Evolutionary conservation across 2,329 filamentous ascomycete species (phyloP).

Genomic region (Phaeoacremonium minimum): DNA sequence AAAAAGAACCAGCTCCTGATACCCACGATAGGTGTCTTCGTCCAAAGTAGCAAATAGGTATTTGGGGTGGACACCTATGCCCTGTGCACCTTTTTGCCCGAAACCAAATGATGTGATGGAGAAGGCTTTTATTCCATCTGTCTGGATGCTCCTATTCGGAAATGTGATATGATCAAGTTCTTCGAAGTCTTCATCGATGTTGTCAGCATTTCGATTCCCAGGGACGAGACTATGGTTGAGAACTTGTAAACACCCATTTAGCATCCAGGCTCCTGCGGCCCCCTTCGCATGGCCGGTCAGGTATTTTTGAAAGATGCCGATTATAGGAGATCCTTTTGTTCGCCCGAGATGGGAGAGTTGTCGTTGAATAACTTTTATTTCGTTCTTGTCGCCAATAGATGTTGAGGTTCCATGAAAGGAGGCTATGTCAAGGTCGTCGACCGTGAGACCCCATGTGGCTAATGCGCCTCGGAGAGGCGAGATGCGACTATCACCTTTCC

Average conservation of each 20-base stretch:
- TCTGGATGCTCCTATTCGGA: constrained; percentile 91
- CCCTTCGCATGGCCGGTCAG: constrained; percentile 98
- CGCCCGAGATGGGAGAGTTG: constrained; percentile 93
- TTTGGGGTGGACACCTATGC: constrained; percentile 92
- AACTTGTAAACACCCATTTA: constrained; percentile 96
- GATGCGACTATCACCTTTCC: constrained; percentile 91
- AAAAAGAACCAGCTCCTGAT: constrained; percentile 83
- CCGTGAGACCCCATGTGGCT: constrained; percentile 95
- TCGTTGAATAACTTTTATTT: constrained; percentile 94
- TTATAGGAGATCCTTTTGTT: constrained; percentile 90
- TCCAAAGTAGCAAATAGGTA: constrained; percentile 96
- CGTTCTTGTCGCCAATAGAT: constrained; percentile 99
- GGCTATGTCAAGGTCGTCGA: constrained; percentile 90
- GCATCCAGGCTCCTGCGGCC: constrained; percentile 98
- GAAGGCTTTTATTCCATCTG: constrained; percentile 97
- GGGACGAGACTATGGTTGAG: constrained; percentile 92
- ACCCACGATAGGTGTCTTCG: constrained; percentile 73
- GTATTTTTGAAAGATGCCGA: constrained; percentile 99
- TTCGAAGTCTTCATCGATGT: constrained; percentile 94
- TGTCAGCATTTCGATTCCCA: constrained; percentile 97
- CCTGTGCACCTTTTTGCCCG: constrained; percentile 97
- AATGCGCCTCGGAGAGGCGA: constrained; percentile 93
- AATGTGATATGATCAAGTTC: constrained; percentile 98
- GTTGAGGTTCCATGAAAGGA: constrained; percentile 99
- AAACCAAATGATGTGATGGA: constrained; percentile 99